Conservation (phyloP, 805 yeast species). For the Saturnispora kantuleensis region DNA sequence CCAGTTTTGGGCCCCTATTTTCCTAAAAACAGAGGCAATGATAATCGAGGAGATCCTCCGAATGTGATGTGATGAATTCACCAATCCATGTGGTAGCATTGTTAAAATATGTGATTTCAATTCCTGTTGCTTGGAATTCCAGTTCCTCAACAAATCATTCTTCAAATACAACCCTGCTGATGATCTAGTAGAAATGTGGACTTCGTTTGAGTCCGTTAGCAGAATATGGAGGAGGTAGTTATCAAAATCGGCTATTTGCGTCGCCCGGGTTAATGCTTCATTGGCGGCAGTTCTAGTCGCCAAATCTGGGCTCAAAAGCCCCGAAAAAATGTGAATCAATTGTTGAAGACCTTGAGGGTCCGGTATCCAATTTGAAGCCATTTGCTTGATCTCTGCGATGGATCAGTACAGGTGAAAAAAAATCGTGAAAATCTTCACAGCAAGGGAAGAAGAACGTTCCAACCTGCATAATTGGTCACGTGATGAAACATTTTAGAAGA, state of each 20-base stretch:
- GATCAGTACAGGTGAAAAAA: no score
- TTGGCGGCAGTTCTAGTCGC: conserved; percentile 56
- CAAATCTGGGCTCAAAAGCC: conserved; percentile 57
- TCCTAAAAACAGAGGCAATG: conserved; percentile 67
- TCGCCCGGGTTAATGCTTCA: conserved; percentile 61
- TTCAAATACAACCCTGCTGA: conserved; percentile 84
- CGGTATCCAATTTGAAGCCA: conserved; percentile 46
- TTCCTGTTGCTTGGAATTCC: conserved; percentile 22
- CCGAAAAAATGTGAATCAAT: conserved; percentile 53
- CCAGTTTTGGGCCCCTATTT: conserved; percentile 61
- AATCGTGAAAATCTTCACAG: no score
- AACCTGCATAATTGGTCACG: no score
- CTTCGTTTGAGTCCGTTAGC: conserved; percentile 36
- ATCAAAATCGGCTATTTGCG: conserved; percentile 63
- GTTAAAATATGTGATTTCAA: conserved; percentile 27
- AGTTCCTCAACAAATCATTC: conserved; percentile 48
- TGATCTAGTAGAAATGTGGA: conserved; percentile 57
- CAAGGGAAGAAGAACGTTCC: no score
- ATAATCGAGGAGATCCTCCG: conserved; percentile 88
- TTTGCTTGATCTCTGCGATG: background rate
- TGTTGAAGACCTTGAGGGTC: conserved; percentile 52
- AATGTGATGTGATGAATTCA: conserved; percentile 48
- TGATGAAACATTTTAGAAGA: no score
- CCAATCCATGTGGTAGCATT: conserved; percentile 37
- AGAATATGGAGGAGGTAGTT: conserved; percentile 70